Evolutionary conservation across 352 stramenopile genomes (phyloP), one percentile per base, ranked within the genome.

Genomic region (Pythium catenulatum): DNA sequence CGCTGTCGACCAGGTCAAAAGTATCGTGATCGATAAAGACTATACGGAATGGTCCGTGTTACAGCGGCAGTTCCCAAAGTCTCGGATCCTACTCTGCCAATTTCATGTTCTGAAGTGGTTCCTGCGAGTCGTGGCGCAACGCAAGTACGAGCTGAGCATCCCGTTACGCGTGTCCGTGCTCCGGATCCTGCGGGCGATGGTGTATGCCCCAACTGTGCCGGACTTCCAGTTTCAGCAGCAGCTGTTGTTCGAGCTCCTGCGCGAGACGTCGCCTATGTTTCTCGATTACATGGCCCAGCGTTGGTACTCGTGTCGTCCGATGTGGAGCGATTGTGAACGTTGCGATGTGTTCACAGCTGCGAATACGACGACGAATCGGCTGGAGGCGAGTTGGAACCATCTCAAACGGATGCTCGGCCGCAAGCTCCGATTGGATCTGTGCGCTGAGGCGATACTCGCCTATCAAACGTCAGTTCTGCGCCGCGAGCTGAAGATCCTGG

Each of bases 11-110:
- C 65, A 45, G 4, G 79, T 81, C 0, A 41, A 85, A 23, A 79
- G 77, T 3, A 58, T 89, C n/a, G 66, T 90, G 1, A 89, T 90
- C n/a, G 82, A 89, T 58, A 90, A 90, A n/a, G 86, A 89, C 37
- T 90, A 79, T 25, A 87, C 21, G n/a, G 86, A 90, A 23, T 85
- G 77, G 82, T 2, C 0, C 0, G 73, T 89, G 0, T 56, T 89
- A 0, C n/a, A 83, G 2, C 30, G 79, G 2, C 30, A 68, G 1
- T 81, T 87, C 46, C 82, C 70, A 8, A 5, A 48, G 0, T 34
- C 73, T 0, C 25, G 74, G 30, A 56, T 89, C 0, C n/a, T 89
- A 19, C 41, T 90, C 5, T 89, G 81, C 34, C 76, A 89, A n/a
- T 90, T 90, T 41, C 82, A 90, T 34, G 66, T 73, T 0, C 7